These are phyloP conservation scores for Monilinia vaccinii-corymbosi DNA, from an alignment of 2,329 filamentous ascomycete genomes.

Conservation along the genomic window DNA sequence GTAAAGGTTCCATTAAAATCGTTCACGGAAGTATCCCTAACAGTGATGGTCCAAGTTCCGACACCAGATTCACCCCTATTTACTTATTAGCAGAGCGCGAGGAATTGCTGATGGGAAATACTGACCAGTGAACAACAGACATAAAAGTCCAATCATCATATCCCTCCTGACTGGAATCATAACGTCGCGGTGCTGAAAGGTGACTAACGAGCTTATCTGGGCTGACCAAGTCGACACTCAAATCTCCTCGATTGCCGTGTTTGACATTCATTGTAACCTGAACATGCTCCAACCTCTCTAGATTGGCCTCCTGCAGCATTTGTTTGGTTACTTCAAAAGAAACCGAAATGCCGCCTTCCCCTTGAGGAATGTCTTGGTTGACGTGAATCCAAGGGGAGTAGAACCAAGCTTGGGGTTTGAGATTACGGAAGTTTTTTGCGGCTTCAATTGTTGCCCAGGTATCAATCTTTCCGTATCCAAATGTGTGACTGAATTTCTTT, in stretches of 20 bases:
- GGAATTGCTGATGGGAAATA: constrained; percentile 9
- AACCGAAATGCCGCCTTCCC: constrained; percentile 67
- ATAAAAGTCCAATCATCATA: constrained; percentile 98
- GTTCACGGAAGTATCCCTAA: constrained; percentile 78
- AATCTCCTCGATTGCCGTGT: constrained; percentile 77
- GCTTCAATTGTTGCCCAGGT: constrained; percentile 75
- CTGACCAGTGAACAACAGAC: constrained; percentile 91
- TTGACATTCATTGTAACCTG: constrained; percentile 96
- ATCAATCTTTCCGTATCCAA: constrained; percentile 92
- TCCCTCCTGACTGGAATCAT: constrained; percentile 57
- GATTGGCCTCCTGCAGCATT: constrained; percentile 72
- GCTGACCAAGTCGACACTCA: constrained; percentile 86
- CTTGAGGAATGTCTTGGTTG: constrained; percentile 76
- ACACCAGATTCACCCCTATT: constrained; percentile 75
- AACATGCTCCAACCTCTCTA: constrained; percentile 84
- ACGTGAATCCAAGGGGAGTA: constrained; percentile 92
- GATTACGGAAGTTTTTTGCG: constrained; percentile 75
- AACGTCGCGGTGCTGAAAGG: constrained; percentile 63
- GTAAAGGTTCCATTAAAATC: constrained; percentile 67
- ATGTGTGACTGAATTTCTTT: constrained; percentile 86
- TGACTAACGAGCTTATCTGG: constrained; percentile 75
- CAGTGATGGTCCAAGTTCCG: constrained; percentile 83
- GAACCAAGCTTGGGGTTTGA: constrained; percentile 94
- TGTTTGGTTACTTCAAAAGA: constrained; percentile 74
- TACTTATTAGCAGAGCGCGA: constrained; percentile 29